These are phyloP conservation scores for Inonotus obliquus DNA, from an alignment of 1,284 basidiomycete species.

Conservation along the genomic window DNA sequence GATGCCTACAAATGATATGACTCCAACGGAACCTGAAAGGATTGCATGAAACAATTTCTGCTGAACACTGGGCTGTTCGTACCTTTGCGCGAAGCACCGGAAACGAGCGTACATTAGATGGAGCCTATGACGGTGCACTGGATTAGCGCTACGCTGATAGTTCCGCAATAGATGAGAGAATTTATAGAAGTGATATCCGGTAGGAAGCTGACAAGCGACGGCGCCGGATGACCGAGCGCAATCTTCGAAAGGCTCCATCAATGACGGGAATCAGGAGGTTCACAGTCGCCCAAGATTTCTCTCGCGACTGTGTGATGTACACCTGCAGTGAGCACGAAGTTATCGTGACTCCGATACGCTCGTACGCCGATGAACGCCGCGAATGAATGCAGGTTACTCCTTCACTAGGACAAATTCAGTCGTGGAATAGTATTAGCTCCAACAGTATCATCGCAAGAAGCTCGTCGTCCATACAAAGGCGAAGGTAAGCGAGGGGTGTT, in stretches of 20 bases:
- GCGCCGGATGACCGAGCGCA: too few species aligned
- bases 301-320: too few species aligned
- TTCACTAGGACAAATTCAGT: background rate
- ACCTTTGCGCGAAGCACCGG: background rate
- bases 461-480: too few species aligned
- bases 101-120: background rate
- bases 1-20: background rate
- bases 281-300: too few species aligned
- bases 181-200: too few species aligned
- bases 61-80: background rate
- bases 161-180: too few species aligned
- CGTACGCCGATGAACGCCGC: background rate
- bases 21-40: background rate
- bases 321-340: too few species aligned
- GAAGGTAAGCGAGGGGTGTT: too few species aligned
- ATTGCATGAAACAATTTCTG: background rate
- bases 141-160: background rate
- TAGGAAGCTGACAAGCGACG: too few species aligned
- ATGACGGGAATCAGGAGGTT: too few species aligned
- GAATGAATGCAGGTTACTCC: background rate
- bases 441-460: background rate
- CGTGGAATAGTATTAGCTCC: background rate
- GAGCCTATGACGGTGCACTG: too few species aligned
- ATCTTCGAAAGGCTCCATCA: too few species aligned
- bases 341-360: background rate